phyloP scores from a whole-genome alignment of 306 rosid species.

The Elaeagnus macrophylla region DNA sequence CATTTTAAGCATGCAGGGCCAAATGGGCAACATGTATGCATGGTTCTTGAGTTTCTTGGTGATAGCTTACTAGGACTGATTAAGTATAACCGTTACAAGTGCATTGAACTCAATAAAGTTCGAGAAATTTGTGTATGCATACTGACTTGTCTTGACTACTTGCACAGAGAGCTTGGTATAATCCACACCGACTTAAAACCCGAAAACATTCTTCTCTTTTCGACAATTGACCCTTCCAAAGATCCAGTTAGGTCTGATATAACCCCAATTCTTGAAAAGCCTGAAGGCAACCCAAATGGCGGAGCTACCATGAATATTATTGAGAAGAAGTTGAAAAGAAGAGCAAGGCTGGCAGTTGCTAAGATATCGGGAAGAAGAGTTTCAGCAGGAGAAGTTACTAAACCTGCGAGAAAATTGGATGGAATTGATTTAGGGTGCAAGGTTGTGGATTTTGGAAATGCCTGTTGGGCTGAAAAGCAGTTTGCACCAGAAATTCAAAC shows the following conservation, averaged over 20 bases:
- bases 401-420: constrained; percentile 49
- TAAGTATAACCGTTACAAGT: constrained; percentile 62
- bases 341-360: constrained; percentile 83
- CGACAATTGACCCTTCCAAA: constrained; percentile 74
- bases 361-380: constrained; percentile 65
- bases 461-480: constrained; percentile 75
- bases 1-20: constrained; percentile 91
- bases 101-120: constrained; percentile 66
- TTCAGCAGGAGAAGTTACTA: constrained; percentile 60
- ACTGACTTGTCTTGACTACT: constrained; percentile 76
- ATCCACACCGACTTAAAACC: constrained; percentile 89
- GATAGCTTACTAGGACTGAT: constrained; percentile 87
- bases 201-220: constrained; percentile 78
- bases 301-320: constrained; percentile 54
- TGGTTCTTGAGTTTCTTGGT: too few species aligned
- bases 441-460: constrained; percentile 92
- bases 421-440: constrained; percentile 79
- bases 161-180: constrained; percentile 83
- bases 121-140: constrained; percentile 76
- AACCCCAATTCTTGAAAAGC: constrained; percentile 65
- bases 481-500: constrained; percentile 82
- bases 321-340: constrained; percentile 75
- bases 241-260: constrained; percentile 61
- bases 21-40: constrained; percentile 91
- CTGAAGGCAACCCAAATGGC: constrained; percentile 67